Evolutionary conservation across 1,139 yeast species (phyloP).

Genomic region (Insectozyma bohioensis): DNA sequence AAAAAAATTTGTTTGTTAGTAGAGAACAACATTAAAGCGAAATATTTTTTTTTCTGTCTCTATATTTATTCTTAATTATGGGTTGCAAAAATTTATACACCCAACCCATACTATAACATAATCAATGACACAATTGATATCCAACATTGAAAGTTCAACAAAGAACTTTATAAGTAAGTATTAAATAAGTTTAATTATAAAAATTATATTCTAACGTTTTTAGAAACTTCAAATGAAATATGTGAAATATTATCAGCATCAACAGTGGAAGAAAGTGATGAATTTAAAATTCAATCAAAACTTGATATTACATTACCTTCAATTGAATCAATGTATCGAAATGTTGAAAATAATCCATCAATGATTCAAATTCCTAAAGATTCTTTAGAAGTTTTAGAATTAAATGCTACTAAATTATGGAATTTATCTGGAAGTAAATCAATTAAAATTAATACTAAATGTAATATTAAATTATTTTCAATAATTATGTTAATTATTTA

Average conservation of each 20-base stretch:
- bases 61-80: too few species aligned
- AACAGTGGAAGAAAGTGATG: conserved; percentile 7
- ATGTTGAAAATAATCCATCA: conserved; percentile 3
- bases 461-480: conserved; percentile 20
- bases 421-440: conserved; percentile 15
- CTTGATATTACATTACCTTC: conserved; percentile 11
- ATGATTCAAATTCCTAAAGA: conserved; percentile 7
- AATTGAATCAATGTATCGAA: conserved; percentile 12
- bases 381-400: conserved; percentile 15
- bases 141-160: conserved; percentile 10
- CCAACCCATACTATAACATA: too few species aligned
- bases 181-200: too few species aligned
- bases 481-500: conserved; percentile 21
- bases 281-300: conserved; percentile 9
- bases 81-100: too few species aligned
- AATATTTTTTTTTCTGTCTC: too few species aligned
- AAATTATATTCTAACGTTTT: neutral
- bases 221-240: conserved; percentile 12
- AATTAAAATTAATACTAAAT: conserved; percentile 10
- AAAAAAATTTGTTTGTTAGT: too few species aligned
- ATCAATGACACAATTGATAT: conserved; percentile 13
- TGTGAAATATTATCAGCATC: conserved; percentile 7
- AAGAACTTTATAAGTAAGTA: conserved; percentile 12
- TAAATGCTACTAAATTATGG: conserved; percentile 25
- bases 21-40: too few species aligned